phyloP scores from a whole-genome alignment of 1,139 yeast species.

The Pichia cactophila region DNA sequence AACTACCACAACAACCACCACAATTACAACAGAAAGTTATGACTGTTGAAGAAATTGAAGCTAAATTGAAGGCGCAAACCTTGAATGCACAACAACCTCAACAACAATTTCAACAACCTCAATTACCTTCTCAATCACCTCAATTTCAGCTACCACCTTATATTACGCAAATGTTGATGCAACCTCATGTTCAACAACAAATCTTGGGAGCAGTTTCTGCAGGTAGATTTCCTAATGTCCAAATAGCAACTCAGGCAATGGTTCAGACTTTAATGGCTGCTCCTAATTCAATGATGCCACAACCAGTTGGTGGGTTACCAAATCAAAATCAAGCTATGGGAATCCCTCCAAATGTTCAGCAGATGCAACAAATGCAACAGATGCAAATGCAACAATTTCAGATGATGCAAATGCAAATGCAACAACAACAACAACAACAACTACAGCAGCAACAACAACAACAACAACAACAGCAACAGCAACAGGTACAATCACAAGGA shows the following conservation, averaged over 20 bases:
- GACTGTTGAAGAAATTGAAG: slow-evolving; percentile 72
- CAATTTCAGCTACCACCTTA: slow-evolving; percentile 21
- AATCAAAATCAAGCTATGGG: not conserved
- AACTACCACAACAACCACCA: slow-evolving; percentile 16
- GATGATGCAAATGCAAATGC: slow-evolving; percentile 17
- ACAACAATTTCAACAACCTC: slow-evolving; percentile 22
- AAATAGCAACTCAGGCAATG: slow-evolving; percentile 27
- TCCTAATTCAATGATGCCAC: slow-evolving; percentile 16
- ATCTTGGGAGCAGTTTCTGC: slow-evolving; percentile 25
- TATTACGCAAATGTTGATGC: slow-evolving; percentile 23
- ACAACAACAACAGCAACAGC: slow-evolving; percentile 27
- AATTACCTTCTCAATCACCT: slow-evolving; percentile 13
- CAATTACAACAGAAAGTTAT: slow-evolving; percentile 31
- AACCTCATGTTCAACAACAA: slow-evolving; percentile 27
- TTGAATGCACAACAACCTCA: slow-evolving; percentile 1
- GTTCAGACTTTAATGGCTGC: slow-evolving; percentile 24
- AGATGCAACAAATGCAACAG: slow-evolving; percentile 14
- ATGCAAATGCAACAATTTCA: slow-evolving; percentile 20
- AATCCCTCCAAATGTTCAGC: slow-evolving; percentile 12
- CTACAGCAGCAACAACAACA: slow-evolving; percentile 22
- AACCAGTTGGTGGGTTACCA: slow-evolving; percentile 17
- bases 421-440: slow-evolving; percentile 13
- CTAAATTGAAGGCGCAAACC: slow-evolving; percentile 40
- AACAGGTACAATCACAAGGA: slow-evolving; percentile 22
- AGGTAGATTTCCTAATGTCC: slow-evolving; percentile 25